Conservation (phyloP, 164 flowering plant genomes). For the Aristolochia fimbriata region DNA sequence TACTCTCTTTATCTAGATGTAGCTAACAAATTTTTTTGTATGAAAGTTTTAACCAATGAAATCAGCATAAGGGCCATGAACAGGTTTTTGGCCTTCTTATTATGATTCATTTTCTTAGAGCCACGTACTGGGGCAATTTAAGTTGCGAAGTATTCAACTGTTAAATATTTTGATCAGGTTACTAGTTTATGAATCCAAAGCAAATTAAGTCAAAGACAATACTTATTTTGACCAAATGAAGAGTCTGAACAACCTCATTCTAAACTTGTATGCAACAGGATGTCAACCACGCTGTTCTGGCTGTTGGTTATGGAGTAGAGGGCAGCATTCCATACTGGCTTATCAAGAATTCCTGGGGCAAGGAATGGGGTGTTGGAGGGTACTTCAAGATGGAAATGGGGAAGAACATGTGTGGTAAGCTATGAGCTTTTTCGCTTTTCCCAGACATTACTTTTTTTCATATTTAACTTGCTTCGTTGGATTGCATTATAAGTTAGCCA, state of each 20-base stretch:
- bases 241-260: not conserved
- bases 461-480: not conserved
- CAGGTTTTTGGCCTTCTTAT: too few species aligned
- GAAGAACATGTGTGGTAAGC: conserved; percentile 99
- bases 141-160: too few species aligned
- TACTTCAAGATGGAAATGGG: conserved; percentile 98
- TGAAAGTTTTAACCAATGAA: too few species aligned
- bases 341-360: conserved; percentile 95
- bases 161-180: too few species aligned
- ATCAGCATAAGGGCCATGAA: too few species aligned
- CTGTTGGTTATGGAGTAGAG: conserved; percentile 92
- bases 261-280: conserved; percentile 35
- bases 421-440: not conserved
- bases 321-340: conserved; percentile 86
- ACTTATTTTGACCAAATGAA: too few species aligned
- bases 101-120: too few species aligned
- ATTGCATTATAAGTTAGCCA: not conserved
- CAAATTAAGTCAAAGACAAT: too few species aligned
- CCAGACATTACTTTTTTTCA: not conserved
- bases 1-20: too few species aligned
- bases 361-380: conserved; percentile 76
- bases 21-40: too few species aligned
- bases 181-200: too few species aligned
- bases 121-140: too few species aligned
- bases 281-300: conserved; percentile 98